A percentile compares a stretch with the other conserved stretches of the same genome.
Evolutionary conservation across 2,329 filamentous ascomycete genomes (phyloP).

Genomic region (Podosphaera aphanis): DNA sequence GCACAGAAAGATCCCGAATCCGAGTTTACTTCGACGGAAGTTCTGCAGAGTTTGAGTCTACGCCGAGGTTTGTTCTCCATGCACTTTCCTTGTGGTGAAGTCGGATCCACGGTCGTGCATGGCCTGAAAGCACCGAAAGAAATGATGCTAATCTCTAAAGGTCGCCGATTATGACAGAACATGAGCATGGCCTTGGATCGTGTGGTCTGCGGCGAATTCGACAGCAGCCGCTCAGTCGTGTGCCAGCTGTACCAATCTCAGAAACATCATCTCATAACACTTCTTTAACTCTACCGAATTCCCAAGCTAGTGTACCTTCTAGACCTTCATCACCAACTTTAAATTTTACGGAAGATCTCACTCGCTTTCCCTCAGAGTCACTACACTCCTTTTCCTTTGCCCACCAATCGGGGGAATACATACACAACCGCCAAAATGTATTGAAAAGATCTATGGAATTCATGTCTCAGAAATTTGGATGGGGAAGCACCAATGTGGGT

Average conservation of each 20-base stretch:
- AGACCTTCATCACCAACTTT: constrained; percentile 45
- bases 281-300: constrained; percentile 34
- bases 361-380: constrained; percentile 82
- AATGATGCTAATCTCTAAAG: constrained; percentile 21
- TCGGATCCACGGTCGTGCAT: neutral
- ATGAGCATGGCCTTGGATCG: constrained; percentile 65
- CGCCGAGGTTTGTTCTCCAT: constrained; percentile 41
- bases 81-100: no score
- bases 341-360: constrained; percentile 64
- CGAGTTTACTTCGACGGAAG: constrained; percentile 60
- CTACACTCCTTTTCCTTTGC: constrained; percentile 96
- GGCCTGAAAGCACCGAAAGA: constrained; percentile 3
- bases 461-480: constrained; percentile 67
- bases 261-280: constrained; percentile 37
- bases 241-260: constrained; percentile 41
- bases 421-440: constrained; percentile 80
- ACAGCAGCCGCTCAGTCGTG: constrained; percentile 49
- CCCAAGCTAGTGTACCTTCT: constrained; percentile 22
- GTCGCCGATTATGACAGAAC: constrained; percentile 61
- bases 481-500: constrained; percentile 45
- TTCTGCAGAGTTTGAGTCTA: constrained; percentile 39
- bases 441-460: constrained; percentile 88
- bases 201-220: constrained; percentile 85
- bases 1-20: constrained; percentile 33
- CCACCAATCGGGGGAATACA: constrained; percentile 74